Conservation (phyloP, 352 stramenopile genomes). For the Halophytophthora batemanensis region DNA sequence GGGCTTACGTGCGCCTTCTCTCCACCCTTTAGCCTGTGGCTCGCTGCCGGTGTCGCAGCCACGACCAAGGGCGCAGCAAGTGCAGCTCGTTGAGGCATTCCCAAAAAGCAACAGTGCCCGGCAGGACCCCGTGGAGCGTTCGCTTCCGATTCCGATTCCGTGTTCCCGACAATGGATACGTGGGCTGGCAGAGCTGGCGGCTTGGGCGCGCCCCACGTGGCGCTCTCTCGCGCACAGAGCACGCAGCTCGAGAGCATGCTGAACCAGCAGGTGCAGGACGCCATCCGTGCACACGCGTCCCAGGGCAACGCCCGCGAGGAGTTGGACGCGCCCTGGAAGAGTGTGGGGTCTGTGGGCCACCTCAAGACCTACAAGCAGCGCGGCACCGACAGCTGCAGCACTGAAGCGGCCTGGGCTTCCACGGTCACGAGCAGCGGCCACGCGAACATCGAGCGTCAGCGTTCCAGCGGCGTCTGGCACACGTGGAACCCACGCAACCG, state of each 20-base stretch:
- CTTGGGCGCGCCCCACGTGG: conserved; percentile 23
- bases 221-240: conserved; percentile 24
- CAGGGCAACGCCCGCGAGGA: conserved; percentile 17
- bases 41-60: too few relatives aligned
- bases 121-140: too few relatives aligned
- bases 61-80: too few relatives aligned
- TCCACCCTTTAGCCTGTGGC: too few relatives aligned
- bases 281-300: conserved; percentile 26
- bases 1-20: too few relatives aligned
- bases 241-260: conserved; percentile 35
- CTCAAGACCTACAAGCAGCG: conserved; percentile 44
- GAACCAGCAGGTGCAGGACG: conserved; percentile 42
- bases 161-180: too few relatives aligned
- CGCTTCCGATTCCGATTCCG: too few relatives aligned
- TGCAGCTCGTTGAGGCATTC: too few relatives aligned
- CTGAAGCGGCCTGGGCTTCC: conserved; percentile 20
- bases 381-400: conserved; percentile 24
- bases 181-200: neutral
- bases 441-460: conserved; percentile 14
- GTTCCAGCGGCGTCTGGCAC: conserved; percentile 5
- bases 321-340: conserved; percentile 40
- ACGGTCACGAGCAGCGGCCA: conserved; percentile 13
- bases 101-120: too few relatives aligned
- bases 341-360: conserved; percentile 29
- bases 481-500: conserved; percentile 9